Percentiles rank a stretch among this genome's conserved stretches.
phyloP scores from a whole-genome alignment of 371 early-diverging fungal genomes.

The Paraphysoderma sedebokerense region DNA sequence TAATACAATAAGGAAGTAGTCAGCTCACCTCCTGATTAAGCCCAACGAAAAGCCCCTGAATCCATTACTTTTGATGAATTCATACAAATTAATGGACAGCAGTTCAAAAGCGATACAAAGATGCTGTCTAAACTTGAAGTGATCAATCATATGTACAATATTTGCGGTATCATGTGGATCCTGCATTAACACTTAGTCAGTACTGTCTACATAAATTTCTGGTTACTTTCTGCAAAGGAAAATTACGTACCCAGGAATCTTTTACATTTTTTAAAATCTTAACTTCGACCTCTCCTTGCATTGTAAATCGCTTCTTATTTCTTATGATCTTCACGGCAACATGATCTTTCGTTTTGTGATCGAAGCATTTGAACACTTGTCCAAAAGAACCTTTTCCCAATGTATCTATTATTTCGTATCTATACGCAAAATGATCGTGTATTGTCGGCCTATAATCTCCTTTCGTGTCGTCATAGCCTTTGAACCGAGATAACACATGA shows the following conservation, averaged over 20 bases:
- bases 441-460: slow-evolving; percentile 75
- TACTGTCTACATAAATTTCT: background rate
- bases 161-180: slow-evolving; percentile 67
- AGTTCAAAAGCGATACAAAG: slow-evolving; percentile 92
- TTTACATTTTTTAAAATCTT: slow-evolving; percentile 62
- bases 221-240: background rate
- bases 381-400: slow-evolving; percentile 97
- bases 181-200: slow-evolving; percentile 16
- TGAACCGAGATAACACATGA: background rate
- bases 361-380: slow-evolving; percentile 83
- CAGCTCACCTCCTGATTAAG: slow-evolving; percentile 46
- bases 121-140: slow-evolving; percentile 85
- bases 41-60: slow-evolving; percentile 79
- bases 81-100: slow-evolving; percentile 90
- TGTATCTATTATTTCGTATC: slow-evolving; percentile 74
- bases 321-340: slow-evolving; percentile 93
- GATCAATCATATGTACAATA: slow-evolving; percentile 70
- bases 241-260: slow-evolving; percentile 33
- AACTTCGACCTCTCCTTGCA: slow-evolving; percentile 87
- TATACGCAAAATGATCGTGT: slow-evolving; percentile 77
- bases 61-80: slow-evolving; percentile 82
- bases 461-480: slow-evolving; percentile 79
- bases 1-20: background rate
- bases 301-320: slow-evolving; percentile 87
- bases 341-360: slow-evolving; percentile 67